A percentile compares a stretch with the other conserved stretches of the same genome.
Conservation (phyloP, 345 rosid genomes). For the Populus tremula region DNA sequence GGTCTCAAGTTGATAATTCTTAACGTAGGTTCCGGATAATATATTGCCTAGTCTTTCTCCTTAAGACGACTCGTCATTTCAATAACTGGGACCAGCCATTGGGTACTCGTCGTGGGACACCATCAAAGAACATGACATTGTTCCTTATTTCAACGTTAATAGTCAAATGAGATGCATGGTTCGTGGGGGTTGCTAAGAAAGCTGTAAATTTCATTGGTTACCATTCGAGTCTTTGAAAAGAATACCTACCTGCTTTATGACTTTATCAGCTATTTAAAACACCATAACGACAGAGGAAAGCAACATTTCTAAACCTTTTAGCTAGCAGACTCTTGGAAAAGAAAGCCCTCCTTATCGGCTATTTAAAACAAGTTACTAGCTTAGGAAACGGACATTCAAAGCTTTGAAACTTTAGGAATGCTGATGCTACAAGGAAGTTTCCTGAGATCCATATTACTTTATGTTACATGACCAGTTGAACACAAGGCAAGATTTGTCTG, state of each 20-base stretch:
- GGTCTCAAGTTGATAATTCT: no score
- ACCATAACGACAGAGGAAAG: no score
- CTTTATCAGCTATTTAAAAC: neutral
- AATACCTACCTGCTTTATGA: neutral
- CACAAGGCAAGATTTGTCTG: no score
- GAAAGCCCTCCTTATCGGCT: neutral
- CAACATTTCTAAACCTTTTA: no score
- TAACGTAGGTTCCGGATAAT: no score
- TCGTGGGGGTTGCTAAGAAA: neutral
- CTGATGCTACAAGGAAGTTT: neutral
- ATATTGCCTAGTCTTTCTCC: neutral
- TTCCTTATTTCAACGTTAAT: neutral
- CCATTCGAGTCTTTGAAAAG: neutral
- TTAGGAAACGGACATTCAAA: neutral
- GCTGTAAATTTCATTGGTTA: neutral
- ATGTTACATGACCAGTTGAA: no score
- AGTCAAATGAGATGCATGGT: neutral
- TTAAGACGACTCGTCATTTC: neutral
- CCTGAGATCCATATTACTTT: neutral
- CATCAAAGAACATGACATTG: neutral
- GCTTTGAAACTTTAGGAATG: neutral
- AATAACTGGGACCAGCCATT: neutral
- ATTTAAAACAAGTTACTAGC: neutral
- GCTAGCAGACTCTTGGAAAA: no score
- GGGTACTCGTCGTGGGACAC: no score